A percentile compares a stretch with the other conserved stretches of the same genome.
These are phyloP conservation scores for Neopestalotiopsis sp. DNA, from an alignment of 2,329 filamentous ascomycete species.

Conservation along the genomic window DNA sequence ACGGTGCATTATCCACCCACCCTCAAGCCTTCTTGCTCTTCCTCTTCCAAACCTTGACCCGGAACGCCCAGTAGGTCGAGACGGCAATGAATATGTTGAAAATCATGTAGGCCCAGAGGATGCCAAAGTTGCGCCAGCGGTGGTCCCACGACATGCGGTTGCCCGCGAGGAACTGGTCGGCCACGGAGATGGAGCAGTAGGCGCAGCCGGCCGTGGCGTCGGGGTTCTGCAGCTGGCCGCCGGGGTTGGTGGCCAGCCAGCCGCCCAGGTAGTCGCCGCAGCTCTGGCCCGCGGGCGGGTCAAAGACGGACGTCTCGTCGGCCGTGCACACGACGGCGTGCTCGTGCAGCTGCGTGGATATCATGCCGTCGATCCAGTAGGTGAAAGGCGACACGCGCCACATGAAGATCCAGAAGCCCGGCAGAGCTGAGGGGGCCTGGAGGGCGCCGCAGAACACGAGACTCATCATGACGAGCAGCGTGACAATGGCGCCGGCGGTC, in stretches of 20 bases:
- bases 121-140: constrained; percentile 72
- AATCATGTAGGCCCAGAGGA: constrained; percentile 63
- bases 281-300: constrained; percentile 61
- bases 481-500: constrained; percentile 69
- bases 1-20: neutral
- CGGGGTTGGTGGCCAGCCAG: constrained; percentile 50
- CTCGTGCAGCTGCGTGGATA: constrained; percentile 73
- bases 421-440: constrained; percentile 58
- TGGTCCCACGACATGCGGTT: constrained; percentile 61
- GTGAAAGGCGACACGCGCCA: constrained; percentile 84
- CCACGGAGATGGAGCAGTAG: constrained; percentile 59
- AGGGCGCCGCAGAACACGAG: constrained; percentile 60
- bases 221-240: constrained; percentile 60
- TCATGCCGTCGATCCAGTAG: constrained; percentile 77
- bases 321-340: constrained; percentile 67
- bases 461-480: constrained; percentile 65
- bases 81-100: constrained; percentile 65
- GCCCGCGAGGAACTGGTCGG: constrained; percentile 55
- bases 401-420: constrained; percentile 84
- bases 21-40: neutral
- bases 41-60: constrained; percentile 36
- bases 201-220: constrained; percentile 56
- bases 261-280: constrained; percentile 64
- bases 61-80: constrained; percentile 60
- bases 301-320: constrained; percentile 74